Evolutionary conservation across 495 filamentous ascomycete species (phyloP).

Genomic region (Podospora appendiculata): DNA sequence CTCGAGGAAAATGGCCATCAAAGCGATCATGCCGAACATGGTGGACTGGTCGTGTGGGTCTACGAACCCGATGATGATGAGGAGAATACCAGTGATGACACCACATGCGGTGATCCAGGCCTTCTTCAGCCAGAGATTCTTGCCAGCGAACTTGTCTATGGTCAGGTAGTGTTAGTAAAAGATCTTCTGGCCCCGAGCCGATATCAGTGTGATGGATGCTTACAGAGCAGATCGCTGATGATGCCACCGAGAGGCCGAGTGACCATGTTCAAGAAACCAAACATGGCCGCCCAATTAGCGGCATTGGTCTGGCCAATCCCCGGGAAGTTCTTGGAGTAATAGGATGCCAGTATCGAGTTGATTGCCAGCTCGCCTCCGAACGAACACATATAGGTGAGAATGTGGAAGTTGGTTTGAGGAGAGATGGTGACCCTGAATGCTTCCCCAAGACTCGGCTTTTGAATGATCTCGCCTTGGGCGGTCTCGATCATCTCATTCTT

Average conservation of each 20-base stretch:
- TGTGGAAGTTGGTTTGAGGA: slow-evolving; percentile 58
- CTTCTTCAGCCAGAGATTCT: slow-evolving; percentile 70
- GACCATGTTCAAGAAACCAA: slow-evolving; percentile 77
- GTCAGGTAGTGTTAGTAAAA: too few species aligned
- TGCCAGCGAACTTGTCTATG: slow-evolving; percentile 40
- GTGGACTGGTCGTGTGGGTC: slow-evolving; percentile 50
- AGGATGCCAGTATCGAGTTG: slow-evolving; percentile 72
- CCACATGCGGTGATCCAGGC: slow-evolving; percentile 56
- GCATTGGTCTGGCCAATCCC: slow-evolving; percentile 62
- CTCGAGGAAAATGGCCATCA: slow-evolving; percentile 74
- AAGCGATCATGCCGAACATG: slow-evolving; percentile 70
- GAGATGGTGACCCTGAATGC: slow-evolving; percentile 52
- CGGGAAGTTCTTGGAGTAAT: slow-evolving; percentile 74
- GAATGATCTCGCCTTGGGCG: slow-evolving; percentile 55
- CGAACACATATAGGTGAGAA: slow-evolving; percentile 71
- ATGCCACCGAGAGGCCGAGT: slow-evolving; percentile 70
- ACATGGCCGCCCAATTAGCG: slow-evolving; percentile 80
- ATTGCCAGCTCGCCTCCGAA: slow-evolving; percentile 83
- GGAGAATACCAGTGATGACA: slow-evolving; percentile 56
- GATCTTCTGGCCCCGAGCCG: too few species aligned
- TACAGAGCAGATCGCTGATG: slow-evolving; percentile 58
- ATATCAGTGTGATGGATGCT: too few species aligned
- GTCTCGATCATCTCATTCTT: slow-evolving; percentile 50
- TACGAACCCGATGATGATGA: slow-evolving; percentile 61
- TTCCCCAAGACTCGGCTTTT: slow-evolving; percentile 57